Conservation (phyloP, 805 yeast genomes). For the Candida parachauliodes region DNA sequence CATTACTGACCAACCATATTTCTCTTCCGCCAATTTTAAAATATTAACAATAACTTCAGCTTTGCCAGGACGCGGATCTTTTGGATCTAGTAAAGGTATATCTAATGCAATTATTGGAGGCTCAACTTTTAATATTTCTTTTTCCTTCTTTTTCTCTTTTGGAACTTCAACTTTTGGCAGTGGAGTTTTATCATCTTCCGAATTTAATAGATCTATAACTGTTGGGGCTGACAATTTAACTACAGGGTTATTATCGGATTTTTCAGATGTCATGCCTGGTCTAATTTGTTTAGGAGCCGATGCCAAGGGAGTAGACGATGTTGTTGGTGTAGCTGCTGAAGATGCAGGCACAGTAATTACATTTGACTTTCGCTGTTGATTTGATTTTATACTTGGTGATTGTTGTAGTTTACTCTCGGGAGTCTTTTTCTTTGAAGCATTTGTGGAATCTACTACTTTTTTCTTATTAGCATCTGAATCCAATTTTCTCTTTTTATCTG, state of each 20-base stretch:
- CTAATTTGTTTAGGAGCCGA: conserved; percentile 8
- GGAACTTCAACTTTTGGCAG: conserved; percentile 12
- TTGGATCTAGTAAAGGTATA: conserved; percentile 46
- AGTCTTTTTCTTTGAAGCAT: conserved; percentile 14
- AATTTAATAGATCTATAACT: conserved; percentile 16
- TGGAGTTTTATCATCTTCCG: conserved; percentile 10
- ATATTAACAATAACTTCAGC: conserved; percentile 70
- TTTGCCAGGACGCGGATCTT: conserved; percentile 52
- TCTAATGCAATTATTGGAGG: conserved; percentile 53
- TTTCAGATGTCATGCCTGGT: conserved; percentile 18
- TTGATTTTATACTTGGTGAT: conserved; percentile 1
- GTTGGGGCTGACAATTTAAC: conserved; percentile 20
- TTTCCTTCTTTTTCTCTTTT: conserved; percentile 17
- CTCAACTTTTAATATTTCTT: conserved; percentile 12
- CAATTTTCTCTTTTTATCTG: conserved; percentile 1
- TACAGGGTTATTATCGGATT: conserved; percentile 11
- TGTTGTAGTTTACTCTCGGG: conserved; percentile 11
- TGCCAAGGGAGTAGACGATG: conserved; percentile 8
- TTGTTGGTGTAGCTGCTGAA: too few species aligned
- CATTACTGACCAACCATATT: conserved; percentile 73
- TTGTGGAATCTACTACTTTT: too few species aligned
- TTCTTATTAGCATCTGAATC: conserved; percentile 11
- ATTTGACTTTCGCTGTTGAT: conserved; percentile 10
- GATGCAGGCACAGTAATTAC: too few species aligned
- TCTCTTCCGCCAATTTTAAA: conserved; percentile 70